phyloP scores from a whole-genome alignment of 306 rosid genomes.

The Clitoria ternatea region DNA sequence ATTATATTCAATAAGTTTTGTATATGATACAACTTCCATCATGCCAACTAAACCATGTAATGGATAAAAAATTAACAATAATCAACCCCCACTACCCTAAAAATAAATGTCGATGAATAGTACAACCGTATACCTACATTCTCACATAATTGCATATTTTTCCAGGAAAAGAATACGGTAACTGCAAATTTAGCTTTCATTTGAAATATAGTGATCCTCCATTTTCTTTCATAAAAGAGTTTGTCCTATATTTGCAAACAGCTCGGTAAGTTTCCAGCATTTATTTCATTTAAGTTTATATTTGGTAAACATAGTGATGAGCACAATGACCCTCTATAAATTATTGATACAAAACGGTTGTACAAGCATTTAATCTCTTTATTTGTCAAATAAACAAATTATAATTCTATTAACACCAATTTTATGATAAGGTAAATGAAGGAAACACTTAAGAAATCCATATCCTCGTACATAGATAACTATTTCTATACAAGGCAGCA shows the following conservation, averaged over 20 bases:
- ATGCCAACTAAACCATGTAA: constrained; percentile 4
- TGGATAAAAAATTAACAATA: background rate
- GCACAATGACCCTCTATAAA: constrained; percentile 8
- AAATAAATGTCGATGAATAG: background rate
- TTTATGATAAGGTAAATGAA: background rate
- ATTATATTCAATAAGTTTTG: background rate
- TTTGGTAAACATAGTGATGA: background rate
- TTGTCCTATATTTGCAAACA: constrained; percentile 1
- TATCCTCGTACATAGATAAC: background rate
- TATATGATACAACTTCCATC: constrained; percentile 6
- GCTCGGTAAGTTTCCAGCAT: background rate
- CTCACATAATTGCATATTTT: constrained; percentile 1
- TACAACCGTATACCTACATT: background rate
- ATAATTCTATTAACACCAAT: background rate
- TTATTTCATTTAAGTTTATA: background rate
- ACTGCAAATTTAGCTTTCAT: constrained; percentile 6
- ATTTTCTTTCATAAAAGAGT: background rate
- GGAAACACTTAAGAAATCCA: constrained; percentile 3
- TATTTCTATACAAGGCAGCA: background rate
- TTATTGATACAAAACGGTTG: constrained; percentile 5
- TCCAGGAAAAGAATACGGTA: background rate
- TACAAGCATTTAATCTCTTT: background rate
- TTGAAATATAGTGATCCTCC: background rate
- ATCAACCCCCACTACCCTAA: background rate
- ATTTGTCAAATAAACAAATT: constrained; percentile 15